Evolutionary conservation across 2,329 filamentous ascomycete genomes (phyloP).

Genomic region (Xylaria sp.): DNA sequence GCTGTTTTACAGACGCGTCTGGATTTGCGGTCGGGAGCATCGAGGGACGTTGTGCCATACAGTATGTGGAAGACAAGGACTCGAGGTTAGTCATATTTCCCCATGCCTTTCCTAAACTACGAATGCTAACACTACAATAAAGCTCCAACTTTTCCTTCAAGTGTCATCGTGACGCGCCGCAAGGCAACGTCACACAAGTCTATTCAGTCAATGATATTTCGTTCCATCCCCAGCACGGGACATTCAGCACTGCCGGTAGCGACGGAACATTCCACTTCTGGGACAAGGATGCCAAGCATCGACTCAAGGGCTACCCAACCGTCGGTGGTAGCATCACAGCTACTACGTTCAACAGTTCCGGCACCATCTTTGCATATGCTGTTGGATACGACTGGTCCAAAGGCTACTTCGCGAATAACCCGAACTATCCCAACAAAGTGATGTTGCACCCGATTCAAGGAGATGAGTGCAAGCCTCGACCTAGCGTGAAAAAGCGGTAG

Average conservation of each 20-base stretch:
- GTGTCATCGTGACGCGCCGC: conserved; percentile 87
- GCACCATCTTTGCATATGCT: conserved; percentile 87
- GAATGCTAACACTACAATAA: conserved; percentile 26
- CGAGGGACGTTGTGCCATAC: conserved; percentile 96
- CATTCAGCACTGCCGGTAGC: conserved; percentile 95
- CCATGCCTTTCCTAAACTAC: not conserved
- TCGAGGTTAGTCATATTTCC: conserved; percentile 63
- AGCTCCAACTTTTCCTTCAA: conserved; percentile 98
- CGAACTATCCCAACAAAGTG: conserved; percentile 79
- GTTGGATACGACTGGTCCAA: conserved; percentile 99
- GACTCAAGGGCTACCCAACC: conserved; percentile 86
- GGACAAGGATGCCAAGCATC: conserved; percentile 92
- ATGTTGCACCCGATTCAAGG: conserved; percentile 81
- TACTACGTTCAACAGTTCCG: conserved; percentile 90
- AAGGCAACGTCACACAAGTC: conserved; percentile 84
- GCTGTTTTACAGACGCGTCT: conserved; percentile 90
- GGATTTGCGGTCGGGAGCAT: conserved; percentile 97
- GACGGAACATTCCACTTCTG: conserved; percentile 98
- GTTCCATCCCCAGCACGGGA: conserved; percentile 95
- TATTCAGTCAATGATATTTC: conserved; percentile 97
- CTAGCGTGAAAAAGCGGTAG: conserved; percentile 65
- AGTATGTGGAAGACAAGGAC: conserved; percentile 98
- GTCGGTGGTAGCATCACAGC: conserved; percentile 88
- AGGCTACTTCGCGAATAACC: conserved; percentile 86
- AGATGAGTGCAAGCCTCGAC: conserved; percentile 72